Base-by-base conservation (phyloP, 2,329 filamentous ascomycete species). In the Phaeosphaeriaceae sp. region DNA sequence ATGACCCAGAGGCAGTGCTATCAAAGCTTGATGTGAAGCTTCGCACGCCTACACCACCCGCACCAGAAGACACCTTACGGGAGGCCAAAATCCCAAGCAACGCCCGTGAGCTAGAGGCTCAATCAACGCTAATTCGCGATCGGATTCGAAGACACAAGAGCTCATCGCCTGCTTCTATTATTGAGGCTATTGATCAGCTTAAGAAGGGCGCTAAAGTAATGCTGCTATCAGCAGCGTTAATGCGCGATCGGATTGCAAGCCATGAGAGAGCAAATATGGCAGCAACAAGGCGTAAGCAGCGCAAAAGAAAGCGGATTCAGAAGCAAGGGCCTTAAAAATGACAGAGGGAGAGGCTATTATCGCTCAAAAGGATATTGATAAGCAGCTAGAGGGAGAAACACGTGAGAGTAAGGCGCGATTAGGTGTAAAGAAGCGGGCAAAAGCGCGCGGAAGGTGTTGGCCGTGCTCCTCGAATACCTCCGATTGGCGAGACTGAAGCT, bases 1-100 rank as follows among this genome's bases (percentile, higher is more conserved):
- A 64, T 30, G 36, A 73, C 52, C 64, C 61, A 56, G 52, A 70
- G 34, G 54, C 43, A 40, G 66, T 72, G n/a, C 42, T 74, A 51
- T 70, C 52, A 45, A 70, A 65, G 60, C 67, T 73, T 48, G 56
- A 65, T 49, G 54, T 62, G n/a, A 21, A 60, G 46, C 46, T 61
- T 12, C 46, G 46, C 42, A 60, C 53, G 23, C 50, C 37, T 38
- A 52, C 46, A 35, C 50, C 46, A 41, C 37, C 40, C 26, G 20
- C 48, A 23, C 18, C 50, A 17, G 15, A 15, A 23, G 42, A 34
- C 16, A 18, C 35, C 37, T 21, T 26, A 7, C 28, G 15, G 34
- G 34, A 36, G 15, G 34, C 34, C 12, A 4, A 12, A 4, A 39
- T 20, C 18, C 36, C 36, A 47, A 54, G 43, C 26, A 60, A 54